Evolutionary conservation across 83 land plant species (phyloP), one percentile per base, ranked within the genome.

Genomic region (Picea abies): DNA sequence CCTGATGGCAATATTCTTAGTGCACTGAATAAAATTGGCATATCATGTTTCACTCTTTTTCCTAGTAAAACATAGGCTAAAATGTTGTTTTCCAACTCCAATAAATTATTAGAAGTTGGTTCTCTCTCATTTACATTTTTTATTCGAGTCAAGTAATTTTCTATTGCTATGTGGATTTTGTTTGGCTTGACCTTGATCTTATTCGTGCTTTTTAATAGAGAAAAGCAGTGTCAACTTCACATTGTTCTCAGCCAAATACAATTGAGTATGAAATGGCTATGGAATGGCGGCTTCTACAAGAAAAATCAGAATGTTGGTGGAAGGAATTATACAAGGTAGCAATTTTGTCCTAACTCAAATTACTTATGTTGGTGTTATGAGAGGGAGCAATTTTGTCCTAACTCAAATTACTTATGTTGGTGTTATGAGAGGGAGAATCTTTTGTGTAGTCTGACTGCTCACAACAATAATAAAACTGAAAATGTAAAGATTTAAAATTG

Each of bases 221-320:
- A 84, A 87, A 86, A 32, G 97, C 97, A 23, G 91, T 91, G 25
- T 88, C 94, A 26, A 93, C 97, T 49, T 95, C 96, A 26, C 97
- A 95, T 72, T 87, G 89, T 83, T 88, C 97, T 76, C 97, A 95
- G 76, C 87, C 94, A 37, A 93, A 93, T 86, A 91, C 97, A 29
- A 82, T 95, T 3, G 96, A 95, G 80, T 95, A 86, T 88, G 95
- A 91, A n/a, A 90, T 95, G 92, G 97, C 97, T 7, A 85, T 91
- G 87, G 92, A 91, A 17, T 95, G 97, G 97, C 79, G 80, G 60
- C 85, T 90, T 37, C 84, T 87, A 6, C 92, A 92, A 80, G 89
- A 84, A 76, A 86, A 84, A 83, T 87, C 85, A 52, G 84, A 80
- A 3, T 16, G 26, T 4, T 82, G 79, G 14, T 86, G 86, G 87